Evolutionary conservation across 176 grass and related monocot species (phyloP), one percentile per base, ranked within the genome.

Genomic region (Pontederia crassipes): DNA sequence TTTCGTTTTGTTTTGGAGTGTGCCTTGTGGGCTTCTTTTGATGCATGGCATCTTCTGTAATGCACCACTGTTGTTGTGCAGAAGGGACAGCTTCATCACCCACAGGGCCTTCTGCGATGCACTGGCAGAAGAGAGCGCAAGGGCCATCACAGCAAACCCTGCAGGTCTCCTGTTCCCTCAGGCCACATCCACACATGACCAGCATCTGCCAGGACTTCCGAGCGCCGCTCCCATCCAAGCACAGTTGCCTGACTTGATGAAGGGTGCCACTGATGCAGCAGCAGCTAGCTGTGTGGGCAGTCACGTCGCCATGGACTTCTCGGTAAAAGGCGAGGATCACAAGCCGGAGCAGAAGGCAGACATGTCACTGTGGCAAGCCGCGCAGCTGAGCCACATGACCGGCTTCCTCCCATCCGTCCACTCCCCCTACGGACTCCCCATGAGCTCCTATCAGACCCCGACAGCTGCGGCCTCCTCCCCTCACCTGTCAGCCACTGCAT

Each of bases 21-120:
- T 12, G 27, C 13, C 18, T 40, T 32, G 27, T 59, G 2, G 8
- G 12, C 28, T 16, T 60, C 13, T 10, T 60, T 45, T 15, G 28
- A 14, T 32, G 2, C 13, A 5, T n/a, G 4, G 12, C 4, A 14
- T 16, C 14, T 32, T 35, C 32, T 35, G 2, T 8, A 12, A 11
- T 12, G 20, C 32, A 14, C 28, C 32, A 28, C 58, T 60, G 28
- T 13, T 28, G 10, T 24, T 15, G 14, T 9, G 28, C 58, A 60
- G 58, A 60, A 60, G 58, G 28, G 58, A 60, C 58, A 60, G 58
- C 58, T 60, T 60, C 15, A 45, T 60, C 58, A 60, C 58, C 26
- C 58, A 60, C 58, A 60, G 58, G 32, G 58, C 58, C 5, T 60
- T 60, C 28, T 60, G 58, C 32, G 58, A 60, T 60, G 58, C 58